Percentiles rank a stretch among this genome's conserved stretches.
Conservation (phyloP, 1,284 basidiomycete species). For the Leccinum angustisporum region DNA sequence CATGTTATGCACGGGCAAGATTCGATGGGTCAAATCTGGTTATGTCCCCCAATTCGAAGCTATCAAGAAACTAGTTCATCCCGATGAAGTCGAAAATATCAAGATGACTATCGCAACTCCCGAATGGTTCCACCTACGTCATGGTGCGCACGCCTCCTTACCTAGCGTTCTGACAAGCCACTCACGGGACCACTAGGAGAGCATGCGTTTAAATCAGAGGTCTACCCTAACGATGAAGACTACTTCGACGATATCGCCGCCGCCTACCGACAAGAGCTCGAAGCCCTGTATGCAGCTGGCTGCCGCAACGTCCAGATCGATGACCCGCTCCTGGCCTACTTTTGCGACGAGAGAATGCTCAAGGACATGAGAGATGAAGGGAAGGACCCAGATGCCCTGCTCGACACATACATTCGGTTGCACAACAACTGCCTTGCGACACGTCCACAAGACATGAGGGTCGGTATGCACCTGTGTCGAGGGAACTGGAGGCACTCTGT, state of each 20-base stretch:
- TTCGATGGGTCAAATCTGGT: constrained; percentile 60
- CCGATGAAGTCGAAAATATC: constrained; percentile 45
- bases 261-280: neutral
- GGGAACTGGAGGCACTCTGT: constrained; percentile 72
- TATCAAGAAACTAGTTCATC: neutral
- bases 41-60: constrained; percentile 34
- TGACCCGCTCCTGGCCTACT: constrained; percentile 50
- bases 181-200: constrained; percentile 19
- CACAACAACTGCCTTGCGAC: constrained; percentile 66
- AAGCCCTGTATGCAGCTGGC: neutral
- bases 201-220: constrained; percentile 19
- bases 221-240: constrained; percentile 43
- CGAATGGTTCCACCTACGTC: constrained; percentile 75
- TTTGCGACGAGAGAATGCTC: constrained; percentile 63
- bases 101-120: constrained; percentile 77
- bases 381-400: constrained; percentile 63
- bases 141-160: constrained; percentile 39
- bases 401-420: constrained; percentile 67
- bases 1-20: constrained; percentile 57
- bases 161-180: neutral
- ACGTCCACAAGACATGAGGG: constrained; percentile 62
- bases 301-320: neutral
- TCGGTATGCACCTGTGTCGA: constrained; percentile 76
- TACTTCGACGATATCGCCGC: constrained; percentile 58
- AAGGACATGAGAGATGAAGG: constrained; percentile 28